A percentile compares a stretch with the other conserved stretches of the same genome.
Evolutionary conservation across 2,329 filamentous ascomycete species (phyloP).

Genomic region (Talaromyces rugulosus): DNA sequence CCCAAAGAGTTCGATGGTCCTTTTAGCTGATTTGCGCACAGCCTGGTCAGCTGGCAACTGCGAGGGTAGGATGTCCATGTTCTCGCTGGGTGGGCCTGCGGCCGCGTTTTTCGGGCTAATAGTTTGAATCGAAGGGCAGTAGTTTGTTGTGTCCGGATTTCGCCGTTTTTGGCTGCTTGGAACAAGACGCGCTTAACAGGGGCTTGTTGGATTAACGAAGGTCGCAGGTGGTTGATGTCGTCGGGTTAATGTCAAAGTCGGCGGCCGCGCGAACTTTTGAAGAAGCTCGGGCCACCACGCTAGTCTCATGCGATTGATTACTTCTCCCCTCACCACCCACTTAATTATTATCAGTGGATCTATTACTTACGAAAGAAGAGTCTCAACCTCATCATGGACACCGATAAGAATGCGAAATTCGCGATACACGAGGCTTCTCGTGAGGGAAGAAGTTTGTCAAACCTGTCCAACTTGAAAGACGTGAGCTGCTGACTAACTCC

Average conservation of each 20-base stretch:
- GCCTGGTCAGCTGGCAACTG: slow-evolving; percentile 26
- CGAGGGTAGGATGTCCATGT: slow-evolving; percentile 2
- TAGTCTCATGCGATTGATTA: slow-evolving; percentile 2
- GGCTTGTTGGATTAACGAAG: neutral
- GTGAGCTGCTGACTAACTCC: neutral
- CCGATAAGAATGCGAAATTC: slow-evolving; percentile 58
- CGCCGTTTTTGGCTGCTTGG: neutral
- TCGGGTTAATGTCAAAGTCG: neutral
- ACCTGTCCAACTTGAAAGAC: neutral
- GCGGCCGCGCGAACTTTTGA: slow-evolving; percentile 11
- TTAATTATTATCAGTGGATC: neutral
- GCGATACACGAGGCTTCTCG: slow-evolving; percentile 83
- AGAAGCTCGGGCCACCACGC: slow-evolving; percentile 14
- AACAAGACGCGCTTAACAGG: neutral
- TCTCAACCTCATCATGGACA: slow-evolving; percentile 30
- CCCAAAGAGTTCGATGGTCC: slow-evolving; percentile 46
- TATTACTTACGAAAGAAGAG: neutral
- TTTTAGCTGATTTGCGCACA: slow-evolving; percentile 41
- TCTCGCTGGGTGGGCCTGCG: neutral
- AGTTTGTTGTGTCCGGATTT: neutral
- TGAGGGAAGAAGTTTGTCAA: slow-evolving; percentile 69
- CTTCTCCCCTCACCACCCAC: neutral
- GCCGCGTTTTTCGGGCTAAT: neutral
- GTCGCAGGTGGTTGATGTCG: neutral
- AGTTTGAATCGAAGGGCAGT: neutral